Evolutionary conservation across 257 asterid genomes (phyloP).

Genomic region (Solanum rostratum): DNA sequence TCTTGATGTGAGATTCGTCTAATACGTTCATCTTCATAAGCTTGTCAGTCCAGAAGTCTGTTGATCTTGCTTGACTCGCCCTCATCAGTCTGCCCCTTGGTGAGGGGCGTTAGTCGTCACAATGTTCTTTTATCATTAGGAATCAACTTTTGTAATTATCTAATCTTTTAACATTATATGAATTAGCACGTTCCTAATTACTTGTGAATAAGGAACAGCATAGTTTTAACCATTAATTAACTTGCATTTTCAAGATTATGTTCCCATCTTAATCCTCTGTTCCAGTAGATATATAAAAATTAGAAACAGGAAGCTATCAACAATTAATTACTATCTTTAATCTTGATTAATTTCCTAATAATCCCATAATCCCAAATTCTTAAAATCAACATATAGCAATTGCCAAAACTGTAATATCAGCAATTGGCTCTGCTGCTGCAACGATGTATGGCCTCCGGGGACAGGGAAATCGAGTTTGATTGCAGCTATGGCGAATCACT

Average conservation of each 20-base stretch:
- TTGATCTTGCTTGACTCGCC: neutral
- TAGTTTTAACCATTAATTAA: neutral
- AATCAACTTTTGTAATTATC: neutral
- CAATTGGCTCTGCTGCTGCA: neutral
- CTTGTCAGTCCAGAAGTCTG: neutral
- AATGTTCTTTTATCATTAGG: neutral
- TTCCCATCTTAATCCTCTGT: too few relatives aligned
- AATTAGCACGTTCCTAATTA: neutral
- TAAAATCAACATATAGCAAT: neutral
- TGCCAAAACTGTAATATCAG: neutral
- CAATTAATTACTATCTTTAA: neutral
- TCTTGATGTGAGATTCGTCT: too few relatives aligned
- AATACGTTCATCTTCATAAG: neutral
- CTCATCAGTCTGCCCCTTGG: neutral
- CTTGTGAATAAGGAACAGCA: neutral
- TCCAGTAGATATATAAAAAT: too few relatives aligned
- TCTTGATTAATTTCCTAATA: neutral
- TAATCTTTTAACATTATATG: neutral
- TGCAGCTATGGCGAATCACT: slow-evolving; percentile 62
- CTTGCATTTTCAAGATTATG: too few relatives aligned
- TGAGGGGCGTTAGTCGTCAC: neutral
- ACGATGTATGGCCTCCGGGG: slow-evolving; percentile 65
- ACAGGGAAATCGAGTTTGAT: slow-evolving; percentile 69
- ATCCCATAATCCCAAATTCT: neutral
- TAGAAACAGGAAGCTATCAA: neutral